These are phyloP conservation scores for Myriosclerotinia duriaeana DNA, from an alignment of 2,329 filamentous ascomycete species.

Conservation along the genomic window DNA sequence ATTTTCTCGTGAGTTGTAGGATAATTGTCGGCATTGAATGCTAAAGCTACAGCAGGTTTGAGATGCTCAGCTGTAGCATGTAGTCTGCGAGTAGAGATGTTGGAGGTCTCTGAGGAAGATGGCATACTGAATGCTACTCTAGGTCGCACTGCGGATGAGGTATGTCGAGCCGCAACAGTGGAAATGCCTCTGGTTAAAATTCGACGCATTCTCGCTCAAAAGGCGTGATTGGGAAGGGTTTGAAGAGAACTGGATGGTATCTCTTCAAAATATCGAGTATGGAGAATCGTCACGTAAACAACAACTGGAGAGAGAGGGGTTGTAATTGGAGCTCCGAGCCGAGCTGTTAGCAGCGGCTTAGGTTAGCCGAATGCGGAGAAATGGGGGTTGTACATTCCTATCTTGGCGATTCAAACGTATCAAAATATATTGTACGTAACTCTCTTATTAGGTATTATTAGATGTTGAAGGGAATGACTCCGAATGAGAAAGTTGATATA, in stretches of 20 bases:
- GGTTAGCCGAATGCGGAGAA: slow-evolving; percentile 8
- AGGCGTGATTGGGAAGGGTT: background rate
- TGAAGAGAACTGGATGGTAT: background rate
- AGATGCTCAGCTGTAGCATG: slow-evolving; percentile 58
- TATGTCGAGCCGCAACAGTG: slow-evolving; percentile 29
- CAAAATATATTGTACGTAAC: slow-evolving; percentile 9
- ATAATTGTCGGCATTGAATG: slow-evolving; percentile 60
- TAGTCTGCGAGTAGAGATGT: slow-evolving; percentile 51
- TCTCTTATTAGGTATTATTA: too few relatives aligned
- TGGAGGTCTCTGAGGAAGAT: slow-evolving; percentile 32
- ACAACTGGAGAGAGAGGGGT: background rate
- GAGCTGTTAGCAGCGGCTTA: slow-evolving; percentile 5
- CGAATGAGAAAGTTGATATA: background rate
- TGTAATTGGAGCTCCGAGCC: background rate
- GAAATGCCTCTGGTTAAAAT: slow-evolving; percentile 36
- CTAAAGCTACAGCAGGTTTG: slow-evolving; percentile 52
- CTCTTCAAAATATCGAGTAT: background rate
- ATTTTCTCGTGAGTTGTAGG: slow-evolving; percentile 73
- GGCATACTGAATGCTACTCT: slow-evolving; percentile 35
- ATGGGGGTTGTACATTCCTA: slow-evolving; percentile 7
- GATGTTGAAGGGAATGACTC: background rate
- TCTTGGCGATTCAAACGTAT: background rate
- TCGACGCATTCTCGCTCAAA: slow-evolving; percentile 37
- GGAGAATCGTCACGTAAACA: background rate
- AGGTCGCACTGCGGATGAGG: slow-evolving; percentile 30